Conservation (phyloP, 2,329 filamentous ascomycete genomes). For the Neocucurbitaria cava region DNA sequence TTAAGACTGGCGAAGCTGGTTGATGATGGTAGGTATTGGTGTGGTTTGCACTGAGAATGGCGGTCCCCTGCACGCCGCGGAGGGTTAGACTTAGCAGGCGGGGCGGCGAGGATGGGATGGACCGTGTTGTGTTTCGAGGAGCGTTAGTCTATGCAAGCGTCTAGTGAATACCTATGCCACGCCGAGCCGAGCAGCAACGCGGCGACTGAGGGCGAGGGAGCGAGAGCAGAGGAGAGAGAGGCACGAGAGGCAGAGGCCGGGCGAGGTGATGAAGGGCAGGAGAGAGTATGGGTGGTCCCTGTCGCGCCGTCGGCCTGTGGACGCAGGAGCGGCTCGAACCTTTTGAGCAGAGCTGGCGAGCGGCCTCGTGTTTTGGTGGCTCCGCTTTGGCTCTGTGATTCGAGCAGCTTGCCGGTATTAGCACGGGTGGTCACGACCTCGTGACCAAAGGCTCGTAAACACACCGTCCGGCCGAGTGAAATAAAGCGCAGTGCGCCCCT, state of each 20-base stretch:
- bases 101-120: constrained; percentile 24
- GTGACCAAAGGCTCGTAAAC: constrained; percentile 12
- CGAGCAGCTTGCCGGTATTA: too few species aligned
- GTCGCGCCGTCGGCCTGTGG: constrained; percentile 12
- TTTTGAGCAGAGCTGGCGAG: constrained; percentile 20
- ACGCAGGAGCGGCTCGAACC: constrained; percentile 27
- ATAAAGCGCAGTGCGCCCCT: constrained; percentile 15
- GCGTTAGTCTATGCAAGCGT: constrained; percentile 24
- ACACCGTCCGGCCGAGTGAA: constrained; percentile 15
- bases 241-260: too few species aligned
- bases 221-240: constrained; percentile 1
- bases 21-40: constrained; percentile 7
- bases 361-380: constrained; percentile 23
- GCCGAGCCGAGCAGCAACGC: background rate
- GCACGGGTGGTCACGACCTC: constrained; percentile 25
- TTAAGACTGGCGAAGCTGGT: constrained; percentile 43
- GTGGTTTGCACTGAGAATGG: constrained; percentile 32
- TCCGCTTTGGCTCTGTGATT: constrained; percentile 22
- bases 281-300: constrained; percentile 6
- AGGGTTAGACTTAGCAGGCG: constrained; percentile 23
- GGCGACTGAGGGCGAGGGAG: constrained; percentile 4
- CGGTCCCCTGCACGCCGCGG: constrained; percentile 18
- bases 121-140: constrained; percentile 10
- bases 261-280: constrained; percentile 1
- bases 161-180: constrained; percentile 11